Percentiles rank a stretch among this genome's conserved stretches.
phyloP scores from a whole-genome alignment of 2,329 filamentous ascomycete species.

The Arthroderma sp. region DNA sequence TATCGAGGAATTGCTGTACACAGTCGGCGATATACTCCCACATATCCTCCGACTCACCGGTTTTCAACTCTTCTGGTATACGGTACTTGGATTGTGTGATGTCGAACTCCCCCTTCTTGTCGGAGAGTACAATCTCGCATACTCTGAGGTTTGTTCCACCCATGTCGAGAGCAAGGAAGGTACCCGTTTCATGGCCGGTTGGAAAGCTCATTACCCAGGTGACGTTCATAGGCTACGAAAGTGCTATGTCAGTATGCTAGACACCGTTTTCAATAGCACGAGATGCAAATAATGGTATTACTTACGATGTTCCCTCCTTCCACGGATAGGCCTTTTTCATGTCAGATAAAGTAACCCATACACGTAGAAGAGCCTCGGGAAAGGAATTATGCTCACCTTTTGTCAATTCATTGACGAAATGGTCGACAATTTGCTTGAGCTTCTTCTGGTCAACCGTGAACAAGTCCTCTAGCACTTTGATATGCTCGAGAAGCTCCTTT shows the following conservation, averaged over 20 bases:
- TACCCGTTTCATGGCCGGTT: slow-evolving; percentile 74
- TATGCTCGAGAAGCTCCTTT: slow-evolving; percentile 66
- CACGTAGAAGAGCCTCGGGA: slow-evolving; percentile 1
- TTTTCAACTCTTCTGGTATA: slow-evolving; percentile 87
- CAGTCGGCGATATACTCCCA: slow-evolving; percentile 95
- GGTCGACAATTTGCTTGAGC: slow-evolving; percentile 79
- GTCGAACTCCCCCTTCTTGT: slow-evolving; percentile 79
- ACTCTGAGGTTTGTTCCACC: slow-evolving; percentile 92
- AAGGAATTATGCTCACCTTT: slow-evolving; percentile 48
- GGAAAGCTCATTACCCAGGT: slow-evolving; percentile 92
- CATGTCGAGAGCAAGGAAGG: slow-evolving; percentile 84
- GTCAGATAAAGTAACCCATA: slow-evolving; percentile 4
- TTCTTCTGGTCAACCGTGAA: slow-evolving; percentile 68
- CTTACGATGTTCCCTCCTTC: slow-evolving; percentile 87
- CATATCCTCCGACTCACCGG: slow-evolving; percentile 66
- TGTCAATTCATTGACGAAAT: slow-evolving; percentile 76
- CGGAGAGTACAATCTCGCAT: slow-evolving; percentile 73
- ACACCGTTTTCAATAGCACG: not conserved
- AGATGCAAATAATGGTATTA: slow-evolving; percentile 11
- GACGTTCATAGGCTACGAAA: slow-evolving; percentile 80
- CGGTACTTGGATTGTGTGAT: slow-evolving; percentile 94
- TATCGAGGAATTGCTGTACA: slow-evolving; percentile 76
- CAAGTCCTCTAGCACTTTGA: slow-evolving; percentile 67
- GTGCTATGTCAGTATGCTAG: slow-evolving; percentile 12
- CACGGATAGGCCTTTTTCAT: slow-evolving; percentile 54